Evolutionary conservation across 371 early-diverging fungal species (phyloP), one percentile per base, ranked within the genome.

Genomic region (Mortierella sp.): DNA sequence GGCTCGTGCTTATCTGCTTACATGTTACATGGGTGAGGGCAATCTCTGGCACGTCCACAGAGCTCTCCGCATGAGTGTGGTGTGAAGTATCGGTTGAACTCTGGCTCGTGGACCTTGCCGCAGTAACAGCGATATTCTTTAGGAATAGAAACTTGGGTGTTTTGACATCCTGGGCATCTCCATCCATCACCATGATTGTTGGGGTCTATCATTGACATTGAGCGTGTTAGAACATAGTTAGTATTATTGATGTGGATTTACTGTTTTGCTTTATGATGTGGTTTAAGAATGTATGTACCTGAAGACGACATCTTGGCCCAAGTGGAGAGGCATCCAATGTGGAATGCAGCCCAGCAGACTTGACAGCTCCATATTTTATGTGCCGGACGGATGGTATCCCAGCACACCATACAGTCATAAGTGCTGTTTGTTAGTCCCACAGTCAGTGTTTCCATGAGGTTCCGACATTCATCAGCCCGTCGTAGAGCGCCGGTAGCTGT

Each of bases 341-440:
- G 98, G 65, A 96, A 96, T 13, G 93, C 89, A 21, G 93, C 94
- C 90, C 90, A 95, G 80, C 98, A 97, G 24, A 83, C 80, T 73
- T 87, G 83, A 81, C 98, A 97, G 50, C 84, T 85, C 96, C 96
- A 97, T 3, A 89, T 86, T 40, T 77, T 81, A 67, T 94, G 87
- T 0, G 84, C 84, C 9, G 83, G 83, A 40, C 86, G 83, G 34
- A 97, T 84, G 17, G 78, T 71, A 71, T 96, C 96, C 85, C 91
- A 95, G 81, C 98, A 97, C 28, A 96, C 88, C 96, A 96, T 94
- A 79, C 98, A 97, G 57, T 98, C 96, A 77, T 95, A 95, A 0
- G 88, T 73, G 7, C 88, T 83, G 8, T 81, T 85, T 22, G 80
- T 82, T 41, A 96, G 80, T 31, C 86, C 88, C n/a, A 84, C 81